These are phyloP conservation scores for Ceratocystis albifundus DNA, from an alignment of 2,329 filamentous ascomycete genomes.

Conservation along the genomic window DNA sequence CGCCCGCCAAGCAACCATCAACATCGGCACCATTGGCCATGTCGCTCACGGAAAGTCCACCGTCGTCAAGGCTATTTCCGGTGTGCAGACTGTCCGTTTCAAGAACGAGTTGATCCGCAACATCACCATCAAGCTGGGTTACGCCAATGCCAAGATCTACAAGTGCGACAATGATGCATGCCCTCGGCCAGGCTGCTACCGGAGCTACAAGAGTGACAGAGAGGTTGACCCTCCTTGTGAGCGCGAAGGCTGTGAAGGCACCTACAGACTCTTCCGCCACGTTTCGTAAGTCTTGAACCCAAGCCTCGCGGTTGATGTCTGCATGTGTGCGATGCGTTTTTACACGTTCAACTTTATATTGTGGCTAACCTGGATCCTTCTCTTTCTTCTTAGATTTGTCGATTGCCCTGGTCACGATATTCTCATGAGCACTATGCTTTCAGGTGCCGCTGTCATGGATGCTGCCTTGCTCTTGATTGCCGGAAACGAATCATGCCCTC, in stretches of 20 bases:
- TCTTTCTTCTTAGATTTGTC: constrained; percentile 56
- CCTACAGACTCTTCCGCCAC: constrained; percentile 77
- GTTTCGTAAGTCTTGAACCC: constrained; percentile 60
- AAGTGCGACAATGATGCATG: constrained; percentile 89
- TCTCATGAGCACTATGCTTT: constrained; percentile 99
- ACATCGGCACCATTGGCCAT: constrained; percentile 96
- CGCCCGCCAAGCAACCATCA: constrained; percentile 93
- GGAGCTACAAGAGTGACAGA: constrained; percentile 97
- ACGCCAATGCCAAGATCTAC: constrained; percentile 99
- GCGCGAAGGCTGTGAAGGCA: constrained; percentile 78
- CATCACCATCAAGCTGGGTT: constrained; percentile 99
- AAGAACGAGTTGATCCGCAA: constrained; percentile 99
- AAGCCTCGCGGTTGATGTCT: too few species aligned
- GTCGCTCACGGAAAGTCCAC: constrained; percentile 98
- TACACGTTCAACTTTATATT: too few species aligned
- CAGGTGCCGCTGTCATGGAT: constrained; percentile 98
- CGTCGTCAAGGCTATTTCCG: constrained; percentile 97
- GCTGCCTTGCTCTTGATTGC: constrained; percentile 91
- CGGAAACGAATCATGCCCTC: constrained; percentile 95
- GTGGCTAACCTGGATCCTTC: constrained; percentile 25
- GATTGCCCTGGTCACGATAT: constrained; percentile 99
- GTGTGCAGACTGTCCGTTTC: constrained; percentile 96
- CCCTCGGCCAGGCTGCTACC: constrained; percentile 87
- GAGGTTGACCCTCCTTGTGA: constrained; percentile 95
- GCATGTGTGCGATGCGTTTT: too few species aligned